A percentile compares a stretch with the other conserved stretches of the same genome.
Conservation (phyloP, 176 grass and related monocot genomes). For the Avena atlantica region DNA sequence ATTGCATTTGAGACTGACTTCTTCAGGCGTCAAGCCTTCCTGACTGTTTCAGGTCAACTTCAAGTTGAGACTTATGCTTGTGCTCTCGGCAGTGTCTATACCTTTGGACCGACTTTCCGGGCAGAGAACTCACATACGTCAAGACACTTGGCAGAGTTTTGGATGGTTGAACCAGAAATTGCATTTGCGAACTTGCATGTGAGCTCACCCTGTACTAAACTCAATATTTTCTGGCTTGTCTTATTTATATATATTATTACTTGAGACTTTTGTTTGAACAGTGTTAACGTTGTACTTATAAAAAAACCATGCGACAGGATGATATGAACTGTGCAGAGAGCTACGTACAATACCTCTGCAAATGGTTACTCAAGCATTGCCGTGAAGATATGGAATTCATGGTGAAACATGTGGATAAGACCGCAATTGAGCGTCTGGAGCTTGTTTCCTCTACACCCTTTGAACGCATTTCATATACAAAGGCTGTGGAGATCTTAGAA, state of each 20-base stretch:
- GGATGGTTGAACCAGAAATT: constrained; percentile 99
- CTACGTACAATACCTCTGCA: constrained; percentile 89
- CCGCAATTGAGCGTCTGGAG: constrained; percentile 77
- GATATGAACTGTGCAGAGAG: constrained; percentile 92
- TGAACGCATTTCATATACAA: constrained; percentile 78
- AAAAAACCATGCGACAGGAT: constrained; percentile 57
- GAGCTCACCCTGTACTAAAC: constrained; percentile 2
- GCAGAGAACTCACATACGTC: constrained; percentile 94
- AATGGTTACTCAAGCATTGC: constrained; percentile 88
- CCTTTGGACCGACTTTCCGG: constrained; percentile 96
- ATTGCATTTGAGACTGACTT: constrained; percentile 81
- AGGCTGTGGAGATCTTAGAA: constrained; percentile 77
- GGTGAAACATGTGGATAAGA: constrained; percentile 82
- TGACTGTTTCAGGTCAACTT: constrained; percentile 94
- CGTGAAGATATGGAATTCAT: constrained; percentile 96
- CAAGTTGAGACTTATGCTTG: constrained; percentile 96
- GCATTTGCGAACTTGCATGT: constrained; percentile 98
- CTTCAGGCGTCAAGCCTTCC: constrained; percentile 92
- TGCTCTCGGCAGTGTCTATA: constrained; percentile 88
- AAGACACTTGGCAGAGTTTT: constrained; percentile 94
- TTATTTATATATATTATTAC: constrained; percentile 8
- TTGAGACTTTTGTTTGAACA: not conserved
- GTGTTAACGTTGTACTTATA: constrained; percentile 30
- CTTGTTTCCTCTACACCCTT: constrained; percentile 84
- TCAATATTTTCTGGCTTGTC: not conserved